Conservation (phyloP, 306 rosid genomes). For the Carpinus viminea region DNA sequence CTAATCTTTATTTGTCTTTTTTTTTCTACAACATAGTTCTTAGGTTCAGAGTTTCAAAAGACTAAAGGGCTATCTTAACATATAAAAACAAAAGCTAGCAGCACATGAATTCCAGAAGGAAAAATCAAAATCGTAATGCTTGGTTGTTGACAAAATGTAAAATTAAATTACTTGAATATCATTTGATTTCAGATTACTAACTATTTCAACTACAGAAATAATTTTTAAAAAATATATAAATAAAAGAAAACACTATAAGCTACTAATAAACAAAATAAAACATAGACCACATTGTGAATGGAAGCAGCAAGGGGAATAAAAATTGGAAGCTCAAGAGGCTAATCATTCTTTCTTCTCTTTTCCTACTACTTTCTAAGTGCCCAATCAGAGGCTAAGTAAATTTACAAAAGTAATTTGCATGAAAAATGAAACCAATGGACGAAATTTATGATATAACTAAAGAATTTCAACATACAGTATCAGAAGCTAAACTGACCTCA, state of each 20-base stretch:
- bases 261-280: background rate
- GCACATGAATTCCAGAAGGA: background rate
- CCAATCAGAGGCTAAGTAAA: background rate
- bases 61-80: background rate
- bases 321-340: background rate
- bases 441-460: background rate
- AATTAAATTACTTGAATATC: no score
- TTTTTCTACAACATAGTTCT: no score
- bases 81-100: no score
- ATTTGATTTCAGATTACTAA: no score
- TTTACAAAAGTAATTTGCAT: background rate
- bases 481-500: conserved; percentile 45
- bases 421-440: background rate
- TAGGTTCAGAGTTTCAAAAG: background rate
- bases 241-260: background rate
- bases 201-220: no score
- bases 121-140: no score
- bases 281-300: background rate
- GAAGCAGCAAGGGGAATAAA: background rate
- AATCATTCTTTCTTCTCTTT: background rate
- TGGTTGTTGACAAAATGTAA: no score
- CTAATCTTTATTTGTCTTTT: background rate
- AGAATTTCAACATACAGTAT: background rate
- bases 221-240: no score
- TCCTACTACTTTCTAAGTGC: background rate